These are phyloP conservation scores for Trypanosoma brucei DNA, from an alignment of 208 protist species.

Conservation along the genomic window DNA sequence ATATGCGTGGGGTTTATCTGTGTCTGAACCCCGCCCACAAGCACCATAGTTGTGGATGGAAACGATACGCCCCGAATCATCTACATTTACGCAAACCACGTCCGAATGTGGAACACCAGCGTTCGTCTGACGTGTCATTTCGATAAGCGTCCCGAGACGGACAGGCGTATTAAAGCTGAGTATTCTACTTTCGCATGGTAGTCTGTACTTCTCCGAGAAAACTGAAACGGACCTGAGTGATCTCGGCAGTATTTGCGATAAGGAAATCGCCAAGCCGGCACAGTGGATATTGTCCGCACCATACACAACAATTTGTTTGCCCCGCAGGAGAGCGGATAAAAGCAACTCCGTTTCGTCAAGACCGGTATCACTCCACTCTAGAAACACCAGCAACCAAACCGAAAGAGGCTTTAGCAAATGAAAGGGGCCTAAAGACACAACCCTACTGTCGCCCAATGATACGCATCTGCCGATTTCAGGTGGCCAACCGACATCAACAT, in stretches of 20 bases:
- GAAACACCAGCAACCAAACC: slow-evolving; percentile 55
- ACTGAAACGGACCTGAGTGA: slow-evolving; percentile 23
- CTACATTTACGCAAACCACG: slow-evolving; percentile 31
- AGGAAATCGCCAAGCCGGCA: slow-evolving; percentile 46
- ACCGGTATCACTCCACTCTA: slow-evolving; percentile 10
- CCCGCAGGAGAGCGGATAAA: slow-evolving; percentile 54
- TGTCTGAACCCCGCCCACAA: slow-evolving; percentile 5
- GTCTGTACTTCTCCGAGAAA: slow-evolving; percentile 48
- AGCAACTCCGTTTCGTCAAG: slow-evolving; percentile 29
- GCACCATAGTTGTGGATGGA: slow-evolving; percentile 28
- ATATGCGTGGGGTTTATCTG: not conserved
- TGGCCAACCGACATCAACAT: slow-evolving; percentile 7
- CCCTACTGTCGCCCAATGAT: slow-evolving; percentile 1
- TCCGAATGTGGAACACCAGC: not conserved
- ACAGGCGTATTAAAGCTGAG: slow-evolving; percentile 32
- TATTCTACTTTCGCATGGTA: slow-evolving; percentile 60
- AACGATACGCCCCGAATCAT: slow-evolving; percentile 17
- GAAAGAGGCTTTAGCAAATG: slow-evolving; percentile 40
- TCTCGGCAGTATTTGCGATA: slow-evolving; percentile 57
- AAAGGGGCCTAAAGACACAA: slow-evolving; percentile 2
- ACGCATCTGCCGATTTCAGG: not conserved
- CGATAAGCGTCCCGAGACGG: slow-evolving; percentile 1
- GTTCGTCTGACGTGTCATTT: not conserved
- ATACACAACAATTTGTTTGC: slow-evolving; percentile 67
- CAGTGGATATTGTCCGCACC: slow-evolving; percentile 32